A percentile compares a stretch with the other conserved stretches of the same genome.
phyloP scores from a whole-genome alignment of 2,329 filamentous ascomycete species.

The Pestalotiopsis sp. region DNA sequence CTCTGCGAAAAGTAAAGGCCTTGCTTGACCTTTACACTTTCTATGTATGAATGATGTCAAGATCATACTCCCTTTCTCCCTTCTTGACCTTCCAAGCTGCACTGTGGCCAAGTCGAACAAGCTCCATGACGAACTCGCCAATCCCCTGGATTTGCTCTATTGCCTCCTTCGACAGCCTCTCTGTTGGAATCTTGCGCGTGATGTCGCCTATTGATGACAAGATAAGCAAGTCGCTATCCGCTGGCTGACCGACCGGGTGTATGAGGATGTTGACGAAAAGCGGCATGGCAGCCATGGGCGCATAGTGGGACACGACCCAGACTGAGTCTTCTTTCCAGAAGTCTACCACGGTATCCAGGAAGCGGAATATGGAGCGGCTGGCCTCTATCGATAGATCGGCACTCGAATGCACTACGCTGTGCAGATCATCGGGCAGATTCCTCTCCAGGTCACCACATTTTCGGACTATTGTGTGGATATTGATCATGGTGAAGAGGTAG shows the following conservation, averaged over 20 bases:
- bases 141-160: background rate
- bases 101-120: background rate
- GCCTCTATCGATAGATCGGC: background rate
- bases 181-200: background rate
- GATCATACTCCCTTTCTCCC: background rate
- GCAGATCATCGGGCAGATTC: background rate
- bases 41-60: background rate
- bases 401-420: background rate
- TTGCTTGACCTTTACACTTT: background rate
- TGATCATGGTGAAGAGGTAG: background rate
- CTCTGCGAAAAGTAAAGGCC: background rate
- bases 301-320: background rate
- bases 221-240: background rate
- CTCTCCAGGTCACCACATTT: background rate
- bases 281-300: background rate
- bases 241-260: background rate
- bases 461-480: background rate
- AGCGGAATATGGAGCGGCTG: background rate
- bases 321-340: background rate
- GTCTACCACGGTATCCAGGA: background rate
- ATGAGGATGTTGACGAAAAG: background rate
- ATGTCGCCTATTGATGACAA: background rate
- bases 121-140: background rate
- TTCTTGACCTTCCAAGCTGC: background rate
- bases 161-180: background rate